A percentile compares a stretch with the other conserved stretches of the same genome.
Evolutionary conservation across 305 asterid species (phyloP).

Genomic region (Solanum hybrid): DNA sequence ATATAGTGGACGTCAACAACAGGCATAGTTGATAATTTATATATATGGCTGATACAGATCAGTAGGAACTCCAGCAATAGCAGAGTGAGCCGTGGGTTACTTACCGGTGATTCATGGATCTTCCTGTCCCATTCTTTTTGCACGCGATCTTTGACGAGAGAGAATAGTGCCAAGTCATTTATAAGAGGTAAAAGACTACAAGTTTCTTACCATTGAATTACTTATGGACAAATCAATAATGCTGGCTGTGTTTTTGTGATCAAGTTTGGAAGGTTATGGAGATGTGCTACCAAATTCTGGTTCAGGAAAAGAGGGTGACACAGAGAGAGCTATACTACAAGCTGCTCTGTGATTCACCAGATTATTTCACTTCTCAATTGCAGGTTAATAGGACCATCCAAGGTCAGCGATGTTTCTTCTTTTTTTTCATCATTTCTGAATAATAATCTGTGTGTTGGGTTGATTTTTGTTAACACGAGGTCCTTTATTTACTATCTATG

Average conservation of each 20-base stretch:
- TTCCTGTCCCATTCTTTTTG: conserved; percentile 67
- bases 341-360: conserved; percentile 70
- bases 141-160: conserved; percentile 68
- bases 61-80: conserved; percentile 63
- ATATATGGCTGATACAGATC: conserved; percentile 29
- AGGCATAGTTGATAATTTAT: background rate
- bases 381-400: conserved; percentile 81
- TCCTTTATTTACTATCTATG: conserved; percentile 4
- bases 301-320: conserved; percentile 70
- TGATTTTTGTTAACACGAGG: background rate
- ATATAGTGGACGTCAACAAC: background rate
- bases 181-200: conserved; percentile 48
- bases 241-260: background rate
- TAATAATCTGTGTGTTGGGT: background rate
- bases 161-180: conserved; percentile 50
- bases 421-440: background rate
- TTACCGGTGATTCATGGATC: conserved; percentile 51
- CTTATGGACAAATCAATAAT: background rate
- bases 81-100: conserved; percentile 55
- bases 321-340: conserved; percentile 87
- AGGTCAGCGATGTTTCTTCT: conserved; percentile 31
- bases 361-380: conserved; percentile 55
- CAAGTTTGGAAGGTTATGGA: conserved; percentile 95
- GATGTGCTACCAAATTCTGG: conserved; percentile 67
- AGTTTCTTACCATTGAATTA: background rate